Conservation (phyloP, 768 basidiomycete genomes). For the Lanmaoa pseudosensibilis region DNA sequence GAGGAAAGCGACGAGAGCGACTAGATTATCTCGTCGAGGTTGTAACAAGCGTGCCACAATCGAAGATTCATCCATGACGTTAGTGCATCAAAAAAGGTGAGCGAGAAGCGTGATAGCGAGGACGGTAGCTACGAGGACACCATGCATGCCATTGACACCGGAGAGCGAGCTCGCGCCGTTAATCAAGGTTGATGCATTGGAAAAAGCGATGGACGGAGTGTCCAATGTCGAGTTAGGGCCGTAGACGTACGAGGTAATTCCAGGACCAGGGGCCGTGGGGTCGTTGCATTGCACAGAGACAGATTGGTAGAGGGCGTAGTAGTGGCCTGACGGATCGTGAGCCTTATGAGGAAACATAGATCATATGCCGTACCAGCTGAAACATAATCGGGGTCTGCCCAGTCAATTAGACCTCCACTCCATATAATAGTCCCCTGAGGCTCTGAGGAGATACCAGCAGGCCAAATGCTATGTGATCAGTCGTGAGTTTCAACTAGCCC, state of each 20-base stretch:
- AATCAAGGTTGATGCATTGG: constrained; percentile 56
- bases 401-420: constrained; percentile 84
- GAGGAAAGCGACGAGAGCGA: not conserved
- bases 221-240: constrained; percentile 50
- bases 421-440: constrained; percentile 73
- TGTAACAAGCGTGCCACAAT: not conserved
- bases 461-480: constrained; percentile 58
- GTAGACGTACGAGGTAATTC: constrained; percentile 66
- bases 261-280: constrained; percentile 39
- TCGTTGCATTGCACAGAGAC: constrained; percentile 67
- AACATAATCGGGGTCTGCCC: constrained; percentile 73
- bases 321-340: constrained; percentile 50
- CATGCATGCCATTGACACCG: constrained; percentile 9
- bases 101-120: constrained; percentile 16
- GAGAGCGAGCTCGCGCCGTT: constrained; percentile 36
- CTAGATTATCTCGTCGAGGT: not conserved
- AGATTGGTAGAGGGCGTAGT: constrained; percentile 62
- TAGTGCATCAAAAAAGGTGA: constrained; percentile 20
- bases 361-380: constrained; percentile 48
- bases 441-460: constrained; percentile 65
- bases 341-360: not conserved
- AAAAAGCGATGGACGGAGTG: constrained; percentile 55
- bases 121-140: constrained; percentile 12
- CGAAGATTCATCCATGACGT: not conserved
- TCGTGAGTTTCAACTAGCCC: constrained; percentile 1